A percentile compares a stretch with the other conserved stretches of the same genome.
These are phyloP conservation scores for Erysimum cheiri DNA, from an alignment of 441 rosid genomes.

Conservation along the genomic window DNA sequence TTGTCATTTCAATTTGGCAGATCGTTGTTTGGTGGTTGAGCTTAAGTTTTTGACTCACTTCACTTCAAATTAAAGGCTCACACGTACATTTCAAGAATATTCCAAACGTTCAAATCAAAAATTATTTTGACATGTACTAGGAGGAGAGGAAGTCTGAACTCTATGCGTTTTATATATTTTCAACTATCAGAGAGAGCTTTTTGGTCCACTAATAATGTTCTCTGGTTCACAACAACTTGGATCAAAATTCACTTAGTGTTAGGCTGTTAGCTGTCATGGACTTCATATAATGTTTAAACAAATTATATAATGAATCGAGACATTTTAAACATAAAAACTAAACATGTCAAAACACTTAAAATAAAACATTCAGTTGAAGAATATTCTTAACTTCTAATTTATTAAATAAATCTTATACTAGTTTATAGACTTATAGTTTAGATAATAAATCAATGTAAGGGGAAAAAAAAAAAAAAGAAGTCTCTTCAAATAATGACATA, in stretches of 20 bases:
- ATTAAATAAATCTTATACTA: too few species aligned
- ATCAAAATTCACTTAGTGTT: conserved; percentile 24
- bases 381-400: too few species aligned
- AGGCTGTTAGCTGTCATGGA: conserved; percentile 25
- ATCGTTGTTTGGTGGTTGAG: conserved; percentile 38
- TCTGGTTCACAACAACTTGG: conserved; percentile 31
- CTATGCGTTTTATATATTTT: conserved; percentile 19
- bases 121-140: conserved; percentile 30
- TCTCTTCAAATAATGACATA: too few species aligned
- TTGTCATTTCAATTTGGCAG: conserved; percentile 21
- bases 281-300: too few species aligned
- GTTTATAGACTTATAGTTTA: too few species aligned
- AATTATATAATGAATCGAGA: too few species aligned
- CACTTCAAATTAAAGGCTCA: conserved; percentile 31
- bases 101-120: conserved; percentile 36
- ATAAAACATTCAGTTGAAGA: too few species aligned
- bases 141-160: conserved; percentile 14
- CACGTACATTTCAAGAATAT: conserved; percentile 37
- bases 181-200: conserved; percentile 14
- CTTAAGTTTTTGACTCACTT: conserved; percentile 30
- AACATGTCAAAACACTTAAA: too few species aligned
- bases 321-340: too few species aligned
- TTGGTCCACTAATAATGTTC: conserved; percentile 30
- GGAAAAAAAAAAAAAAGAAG: too few species aligned
- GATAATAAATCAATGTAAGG: too few species aligned